Base-by-base conservation (phyloP, 1,284 basidiomycete species). In the Volvariella volvacea region DNA sequence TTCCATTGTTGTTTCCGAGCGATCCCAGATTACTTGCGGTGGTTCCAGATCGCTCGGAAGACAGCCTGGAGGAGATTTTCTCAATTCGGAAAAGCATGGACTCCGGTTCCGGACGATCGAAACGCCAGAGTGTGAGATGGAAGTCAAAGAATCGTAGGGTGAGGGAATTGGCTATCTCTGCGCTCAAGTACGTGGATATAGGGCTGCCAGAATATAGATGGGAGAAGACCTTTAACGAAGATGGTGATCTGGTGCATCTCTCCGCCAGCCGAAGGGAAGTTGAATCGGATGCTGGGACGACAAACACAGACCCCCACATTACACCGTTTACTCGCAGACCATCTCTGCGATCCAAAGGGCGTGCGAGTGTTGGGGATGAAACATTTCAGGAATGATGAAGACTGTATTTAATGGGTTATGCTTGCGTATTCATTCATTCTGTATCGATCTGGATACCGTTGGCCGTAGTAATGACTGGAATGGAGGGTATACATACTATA, bases 1-100 rank as follows among this genome's bases (percentile, higher is more conserved):
- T 98, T 10, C 92, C 91, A 0, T 74, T 97, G 41, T 71, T 83
- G 14, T 77, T 96, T 39, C 93, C 93, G 2, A 80, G 80, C 2
- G 80, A 90, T 54, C 83, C 86, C 22, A 76, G 77, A 20, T 74
- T 87, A 57, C 73, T 97, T 10, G 78, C 85, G 15, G 92, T 90
- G 3, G 76, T 9, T 80, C 85, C 0, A 70, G 62, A 41, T 36
- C 14, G 8, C n/a, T 6, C 34, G n/a, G 34, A 76, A 70, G 53
- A 62, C 59, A 25, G 47, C 64, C 14, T 53, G 66, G 12, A 52
- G 63, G 66, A 70, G 33, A 55, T 20, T 50, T 48, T 42, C 42
- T 48, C 25, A 51, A 33, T 37, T 52, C 47, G 16, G 45, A 15
- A 36, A 8, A 36, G 7, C 15, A 36, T 15, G 6, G n/a, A 36